Conservation (phyloP, 306 rosid genomes). For the Prunus mongolica region DNA sequence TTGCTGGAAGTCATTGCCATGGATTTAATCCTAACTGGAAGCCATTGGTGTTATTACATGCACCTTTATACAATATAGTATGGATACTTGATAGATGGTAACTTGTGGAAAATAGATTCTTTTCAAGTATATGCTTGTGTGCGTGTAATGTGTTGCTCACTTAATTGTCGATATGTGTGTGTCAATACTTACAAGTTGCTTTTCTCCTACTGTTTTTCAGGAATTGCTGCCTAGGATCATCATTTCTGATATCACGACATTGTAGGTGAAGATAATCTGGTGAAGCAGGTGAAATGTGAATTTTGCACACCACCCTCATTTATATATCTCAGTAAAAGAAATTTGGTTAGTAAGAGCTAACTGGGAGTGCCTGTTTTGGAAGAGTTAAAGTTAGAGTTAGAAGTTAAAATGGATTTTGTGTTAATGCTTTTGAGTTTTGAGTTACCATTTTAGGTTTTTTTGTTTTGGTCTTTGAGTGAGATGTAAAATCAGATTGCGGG, state of each 20-base stretch:
- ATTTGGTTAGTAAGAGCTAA: conserved; percentile 74
- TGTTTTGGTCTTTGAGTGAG: conserved; percentile 79
- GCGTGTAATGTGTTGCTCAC: neutral
- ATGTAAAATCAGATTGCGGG: conserved; percentile 99
- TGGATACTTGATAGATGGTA: no score
- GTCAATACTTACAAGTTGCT: conserved; percentile 17
- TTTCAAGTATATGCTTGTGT: neutral
- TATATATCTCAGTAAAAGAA: conserved; percentile 51
- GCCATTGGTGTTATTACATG: neutral
- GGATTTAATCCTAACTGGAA: no score
- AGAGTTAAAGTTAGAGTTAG: conserved; percentile 68
- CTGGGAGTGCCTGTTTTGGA: conserved; percentile 66
- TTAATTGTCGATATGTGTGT: neutral
- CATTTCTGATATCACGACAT: conserved; percentile 48
- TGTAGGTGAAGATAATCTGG: conserved; percentile 61
- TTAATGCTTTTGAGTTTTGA: conserved; percentile 72
- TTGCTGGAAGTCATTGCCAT: neutral
- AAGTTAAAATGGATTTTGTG: conserved; percentile 72
- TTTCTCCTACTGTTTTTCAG: conserved; percentile 41
- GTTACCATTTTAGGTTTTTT: conserved; percentile 52
- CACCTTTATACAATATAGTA: neutral
- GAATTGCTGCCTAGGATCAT: conserved; percentile 71
- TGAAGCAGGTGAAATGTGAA: conserved; percentile 82
- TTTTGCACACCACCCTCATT: conserved; percentile 59
- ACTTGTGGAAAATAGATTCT: neutral